Evolutionary conservation across 208 protist species (phyloP).

Genomic region (Acanthamoeba lenticulata): DNA sequence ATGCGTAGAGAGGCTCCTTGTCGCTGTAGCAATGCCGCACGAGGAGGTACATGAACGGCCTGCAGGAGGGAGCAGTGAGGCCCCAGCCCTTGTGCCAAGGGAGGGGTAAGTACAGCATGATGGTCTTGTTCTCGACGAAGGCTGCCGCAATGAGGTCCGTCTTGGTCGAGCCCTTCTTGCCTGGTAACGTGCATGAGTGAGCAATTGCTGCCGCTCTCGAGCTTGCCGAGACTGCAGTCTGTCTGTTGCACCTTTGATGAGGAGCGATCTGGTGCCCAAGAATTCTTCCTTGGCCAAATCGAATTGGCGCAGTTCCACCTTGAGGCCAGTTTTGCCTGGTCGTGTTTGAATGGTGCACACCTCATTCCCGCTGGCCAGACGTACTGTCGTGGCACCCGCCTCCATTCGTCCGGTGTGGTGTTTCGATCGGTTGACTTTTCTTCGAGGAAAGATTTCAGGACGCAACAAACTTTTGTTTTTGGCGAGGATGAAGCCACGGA

Average conservation of each 20-base stretch:
- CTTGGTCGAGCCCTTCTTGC: conserved; percentile 14
- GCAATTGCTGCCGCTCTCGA: too few relatives aligned
- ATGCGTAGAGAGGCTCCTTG: conserved; percentile 39
- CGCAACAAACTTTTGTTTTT: not conserved
- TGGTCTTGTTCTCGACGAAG: not conserved
- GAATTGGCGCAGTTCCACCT: conserved; percentile 5
- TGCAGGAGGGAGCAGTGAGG: not conserved
- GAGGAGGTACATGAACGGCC: conserved; percentile 15
- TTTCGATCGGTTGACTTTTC: not conserved
- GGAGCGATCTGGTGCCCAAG: not conserved
- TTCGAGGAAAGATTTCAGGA: too few relatives aligned
- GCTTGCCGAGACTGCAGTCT: too few relatives aligned
- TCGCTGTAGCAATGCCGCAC: conserved; percentile 36
- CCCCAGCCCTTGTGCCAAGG: not conserved
- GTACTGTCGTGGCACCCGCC: not conserved
- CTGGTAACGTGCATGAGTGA: not conserved
- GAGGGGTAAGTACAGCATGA: not conserved
- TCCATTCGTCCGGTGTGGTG: not conserved
- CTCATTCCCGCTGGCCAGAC: not conserved
- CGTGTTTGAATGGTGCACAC: not conserved
- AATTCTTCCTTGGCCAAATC: not conserved
- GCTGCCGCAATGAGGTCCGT: not conserved
- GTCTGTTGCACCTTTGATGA: not conserved
- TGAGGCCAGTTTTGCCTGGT: not conserved
- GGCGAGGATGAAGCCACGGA: not conserved